Base-by-base conservation (phyloP, 2,329 filamentous ascomycete species). In the Arthrobotrys sphaeroides region DNA sequence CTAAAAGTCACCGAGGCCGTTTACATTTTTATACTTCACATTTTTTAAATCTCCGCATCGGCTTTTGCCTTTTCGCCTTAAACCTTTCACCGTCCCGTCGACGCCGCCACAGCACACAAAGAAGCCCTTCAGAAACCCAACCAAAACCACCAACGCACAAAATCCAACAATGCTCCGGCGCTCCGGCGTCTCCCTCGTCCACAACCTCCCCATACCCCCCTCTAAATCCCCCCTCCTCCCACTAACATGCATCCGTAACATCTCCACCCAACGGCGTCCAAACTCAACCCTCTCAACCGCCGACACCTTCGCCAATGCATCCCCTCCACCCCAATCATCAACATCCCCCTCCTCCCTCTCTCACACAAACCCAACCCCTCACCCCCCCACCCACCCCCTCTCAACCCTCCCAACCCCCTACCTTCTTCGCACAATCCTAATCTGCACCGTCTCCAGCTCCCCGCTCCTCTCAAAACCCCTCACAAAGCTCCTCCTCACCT, bases 121-220 rank as follows among this genome's bases (percentile, higher is more conserved):
- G 12, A n/a, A 10, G 12, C 12, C 5, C n/a, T 13, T 31, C 5
- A 33, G 10, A 51, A 51, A 1, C 45, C 26, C 2, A 9, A 51
- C 16, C 28, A 20, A 22, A 4, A 5, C 31, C 33, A 31, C n/a
- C 61, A 67, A 74, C 61, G 38, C 70, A 61, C 53, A 74, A 74
- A 74, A 68, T 74, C 45, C 62, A 74, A 74, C 70, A 74, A 68
- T 74, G 70, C 70, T 74, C 38, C 70, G 70, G 22, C 70, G 70
- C 55, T 67, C 55, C 28, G 62, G 70, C 70, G 70, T 74, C 70
- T 67, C 55, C 18, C 62, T 68, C 28, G 47, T 42, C n/a, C 64
- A 55, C 47, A 61, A 55, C 33, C 43, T 68, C 53, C 47, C 55
- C 38, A 28, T 68, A 33, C n/a, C 62, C 24, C 45, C 45, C 16